Evolutionary conservation across 1,139 yeast species (phyloP), one percentile per base, ranked within the genome.

Genomic region (Yamadazyma taylorii): DNA sequence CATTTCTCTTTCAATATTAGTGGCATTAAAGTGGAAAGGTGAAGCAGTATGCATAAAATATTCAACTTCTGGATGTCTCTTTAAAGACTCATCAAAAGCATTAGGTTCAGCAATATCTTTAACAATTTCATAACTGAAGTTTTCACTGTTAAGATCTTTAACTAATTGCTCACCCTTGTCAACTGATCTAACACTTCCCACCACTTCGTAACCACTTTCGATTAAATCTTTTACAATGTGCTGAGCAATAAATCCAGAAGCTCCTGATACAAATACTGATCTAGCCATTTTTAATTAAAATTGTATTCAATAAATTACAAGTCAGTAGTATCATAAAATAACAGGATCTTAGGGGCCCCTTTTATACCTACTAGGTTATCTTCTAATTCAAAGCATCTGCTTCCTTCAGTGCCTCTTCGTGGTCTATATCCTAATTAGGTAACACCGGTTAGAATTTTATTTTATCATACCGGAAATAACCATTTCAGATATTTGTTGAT

Each of bases 171-270:
- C 77, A n/a, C 79, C 82, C 54, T 78, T 78, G 1, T 54, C 65
- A 30, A 66, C 63, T 1, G 78, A 65, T 55, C 87, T 66, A 3
- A 76, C 85, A 2, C 84, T 70, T 7, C 84, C 85, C 22, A 79
- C 63, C 7, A 81, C 85, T 2, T 55, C 55, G 54, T 75, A 77
- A 16, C 73, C 78, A 35, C 60, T 61, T 24, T 56, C 55, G 28
- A 61, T 45, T 37, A 62, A 52, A 25, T 45, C 47, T 35, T 53
- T 48, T 24, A 61, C 56, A 23, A 60, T 45, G 35, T 64, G 65
- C 42, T 59, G 67, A 22, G 70, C 70, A 38, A 65, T 61, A 42
- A 51, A 65, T 6, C 71, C 70, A 19, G 61, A 53, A 24, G 68
- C 68, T 5, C 70, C 72, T 3, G 71, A 53, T 30, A 66, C 61